Conservation (phyloP, 768 basidiomycete species). For the Lactifluus rugatus region DNA sequence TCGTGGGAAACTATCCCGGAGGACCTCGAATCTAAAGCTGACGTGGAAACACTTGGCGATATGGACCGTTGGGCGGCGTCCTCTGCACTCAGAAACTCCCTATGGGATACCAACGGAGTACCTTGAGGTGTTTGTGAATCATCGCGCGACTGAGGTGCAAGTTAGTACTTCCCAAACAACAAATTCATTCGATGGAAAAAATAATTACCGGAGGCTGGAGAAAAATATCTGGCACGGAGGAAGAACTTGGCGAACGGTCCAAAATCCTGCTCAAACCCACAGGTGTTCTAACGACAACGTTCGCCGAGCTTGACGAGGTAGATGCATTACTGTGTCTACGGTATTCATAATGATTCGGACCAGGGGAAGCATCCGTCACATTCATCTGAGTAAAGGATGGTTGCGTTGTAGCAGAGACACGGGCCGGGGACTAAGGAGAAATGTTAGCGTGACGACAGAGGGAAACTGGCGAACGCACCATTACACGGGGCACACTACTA, state of each 20-base stretch:
- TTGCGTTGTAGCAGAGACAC: background rate
- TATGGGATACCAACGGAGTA: slow-evolving; percentile 1
- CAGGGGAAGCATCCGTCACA: background rate
- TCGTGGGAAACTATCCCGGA: background rate
- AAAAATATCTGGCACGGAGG: slow-evolving; percentile 12
- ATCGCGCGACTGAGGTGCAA: slow-evolving; percentile 12
- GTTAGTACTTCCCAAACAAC: background rate
- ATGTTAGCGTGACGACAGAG: background rate
- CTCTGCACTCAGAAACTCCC: slow-evolving; percentile 15
- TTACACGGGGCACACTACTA: background rate
- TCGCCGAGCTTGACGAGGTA: slow-evolving; percentile 6
- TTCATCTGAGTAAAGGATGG: background rate
- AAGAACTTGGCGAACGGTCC: slow-evolving; percentile 6
- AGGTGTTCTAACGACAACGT: slow-evolving; percentile 9
- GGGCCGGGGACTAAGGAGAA: background rate
- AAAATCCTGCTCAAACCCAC: slow-evolving; percentile 9
- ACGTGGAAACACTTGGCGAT: slow-evolving; percentile 4
- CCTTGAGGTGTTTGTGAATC: slow-evolving; percentile 19
- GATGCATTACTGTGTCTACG: slow-evolving; percentile 17
- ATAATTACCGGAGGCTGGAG: slow-evolving; percentile 13
- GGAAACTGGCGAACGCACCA: background rate
- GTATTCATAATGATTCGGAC: slow-evolving; percentile 8
- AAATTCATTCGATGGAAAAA: background rate
- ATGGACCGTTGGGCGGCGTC: slow-evolving; percentile 8
- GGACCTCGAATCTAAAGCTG: background rate